A percentile compares a stretch with the other conserved stretches of the same genome.
Conservation (phyloP, 176 grass and related monocot genomes). For the Oryza glumipatula region DNA sequence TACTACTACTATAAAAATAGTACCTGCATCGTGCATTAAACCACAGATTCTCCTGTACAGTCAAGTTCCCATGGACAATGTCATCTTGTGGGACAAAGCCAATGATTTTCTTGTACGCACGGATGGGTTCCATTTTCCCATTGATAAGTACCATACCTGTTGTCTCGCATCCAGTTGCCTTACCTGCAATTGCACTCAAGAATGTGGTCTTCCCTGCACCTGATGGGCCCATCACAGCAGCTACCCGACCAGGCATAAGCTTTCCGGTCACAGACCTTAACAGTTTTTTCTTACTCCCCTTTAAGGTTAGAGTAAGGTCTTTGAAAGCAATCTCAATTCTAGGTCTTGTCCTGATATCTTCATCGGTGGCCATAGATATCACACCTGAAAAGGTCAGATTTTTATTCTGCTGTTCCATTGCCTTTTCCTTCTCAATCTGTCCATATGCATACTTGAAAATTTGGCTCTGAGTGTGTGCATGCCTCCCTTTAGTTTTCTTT, state of each 20-base stretch:
- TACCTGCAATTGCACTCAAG: constrained; percentile 82
- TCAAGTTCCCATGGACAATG: constrained; percentile 95
- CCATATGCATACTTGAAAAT: constrained; percentile 96
- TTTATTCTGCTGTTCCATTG: constrained; percentile 67
- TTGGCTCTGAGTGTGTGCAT: constrained; percentile 84
- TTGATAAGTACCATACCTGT: constrained; percentile 78
- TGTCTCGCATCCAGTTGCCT: constrained; percentile 73
- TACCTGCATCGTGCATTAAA: constrained; percentile 95
- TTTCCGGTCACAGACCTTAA: constrained; percentile 80
- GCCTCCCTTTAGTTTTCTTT: constrained; percentile 68
- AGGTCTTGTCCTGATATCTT: constrained; percentile 64
- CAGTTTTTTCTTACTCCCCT: constrained; percentile 88
- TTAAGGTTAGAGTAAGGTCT: constrained; percentile 76
- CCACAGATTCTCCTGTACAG: constrained; percentile 95
- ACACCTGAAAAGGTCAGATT: constrained; percentile 87
- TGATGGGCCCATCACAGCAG: constrained; percentile 94
- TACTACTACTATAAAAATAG: background rate
- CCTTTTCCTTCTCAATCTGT: constrained; percentile 92
- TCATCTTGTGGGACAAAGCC: constrained; percentile 97
- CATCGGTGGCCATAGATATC: constrained; percentile 85
- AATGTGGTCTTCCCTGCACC: constrained; percentile 94
- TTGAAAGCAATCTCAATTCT: constrained; percentile 82
- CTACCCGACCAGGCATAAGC: constrained; percentile 79
- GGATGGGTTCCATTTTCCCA: constrained; percentile 72
- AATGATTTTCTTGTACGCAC: constrained; percentile 92